phyloP scores from a whole-genome alignment of 2,329 filamentous ascomycete genomes.

The Colletotrichum sp. region DNA sequence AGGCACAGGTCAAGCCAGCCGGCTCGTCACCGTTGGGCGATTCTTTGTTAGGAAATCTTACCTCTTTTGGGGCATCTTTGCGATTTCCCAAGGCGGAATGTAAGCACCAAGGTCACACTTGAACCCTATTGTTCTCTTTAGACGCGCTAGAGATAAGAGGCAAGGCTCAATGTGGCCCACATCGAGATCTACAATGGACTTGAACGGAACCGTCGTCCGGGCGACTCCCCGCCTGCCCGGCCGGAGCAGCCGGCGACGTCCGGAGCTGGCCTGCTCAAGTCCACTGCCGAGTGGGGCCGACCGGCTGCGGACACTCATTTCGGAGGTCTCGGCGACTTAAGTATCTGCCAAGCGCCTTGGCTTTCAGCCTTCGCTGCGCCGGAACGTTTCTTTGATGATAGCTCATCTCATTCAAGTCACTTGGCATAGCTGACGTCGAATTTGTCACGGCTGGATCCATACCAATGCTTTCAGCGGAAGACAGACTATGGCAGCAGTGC shows the following conservation, averaged over 20 bases:
- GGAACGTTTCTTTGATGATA: background rate
- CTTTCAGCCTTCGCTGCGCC: background rate
- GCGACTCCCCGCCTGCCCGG: background rate
- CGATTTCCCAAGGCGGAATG: background rate
- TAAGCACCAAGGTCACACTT: background rate
- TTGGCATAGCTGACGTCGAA: background rate
- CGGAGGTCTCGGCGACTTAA: background rate
- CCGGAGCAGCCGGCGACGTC: background rate
- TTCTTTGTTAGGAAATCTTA: background rate
- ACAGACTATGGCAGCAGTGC: background rate
- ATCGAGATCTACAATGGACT: background rate
- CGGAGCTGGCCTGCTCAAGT: background rate
- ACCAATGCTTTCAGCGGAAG: background rate
- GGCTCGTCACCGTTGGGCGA: background rate
- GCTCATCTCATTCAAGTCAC: background rate
- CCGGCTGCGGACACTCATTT: background rate
- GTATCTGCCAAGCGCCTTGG: background rate
- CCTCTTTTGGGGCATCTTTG: background rate
- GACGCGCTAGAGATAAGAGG: background rate
- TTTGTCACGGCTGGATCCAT: background rate
- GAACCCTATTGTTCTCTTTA: background rate
- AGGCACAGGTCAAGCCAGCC: background rate
- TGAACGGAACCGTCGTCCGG: background rate
- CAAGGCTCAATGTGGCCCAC: background rate
- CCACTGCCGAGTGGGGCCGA: background rate